phyloP scores from a whole-genome alignment of 169 alveolate genomes.

The Plasmodium vivax region DNA sequence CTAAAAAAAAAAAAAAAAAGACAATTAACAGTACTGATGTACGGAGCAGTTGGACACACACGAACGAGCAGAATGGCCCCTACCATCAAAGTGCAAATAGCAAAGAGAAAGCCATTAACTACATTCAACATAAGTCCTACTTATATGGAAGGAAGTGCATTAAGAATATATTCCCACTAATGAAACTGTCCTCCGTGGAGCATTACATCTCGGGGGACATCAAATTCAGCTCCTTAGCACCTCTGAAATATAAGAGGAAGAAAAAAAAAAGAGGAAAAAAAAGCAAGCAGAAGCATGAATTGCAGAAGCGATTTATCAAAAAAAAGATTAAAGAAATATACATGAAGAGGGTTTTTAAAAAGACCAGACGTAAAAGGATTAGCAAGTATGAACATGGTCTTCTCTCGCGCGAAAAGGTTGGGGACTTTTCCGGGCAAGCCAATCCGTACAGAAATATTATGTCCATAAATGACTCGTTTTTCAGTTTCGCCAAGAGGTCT shows the following conservation, averaged over 20 bases:
- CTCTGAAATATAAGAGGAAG: constrained; percentile 59
- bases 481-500: constrained; percentile 31
- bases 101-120: not conserved
- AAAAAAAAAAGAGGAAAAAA: constrained; percentile 18
- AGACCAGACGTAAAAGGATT: constrained; percentile 37
- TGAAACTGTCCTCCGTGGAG: constrained; percentile 64
- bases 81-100: not conserved
- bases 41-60: not conserved
- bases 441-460: constrained; percentile 37
- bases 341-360: constrained; percentile 14
- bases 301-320: constrained; percentile 41
- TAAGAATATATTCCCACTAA: constrained; percentile 71
- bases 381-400: constrained; percentile 4
- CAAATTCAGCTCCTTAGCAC: constrained; percentile 72
- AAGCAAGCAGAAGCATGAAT: constrained; percentile 31
- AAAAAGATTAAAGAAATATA: constrained; percentile 50
- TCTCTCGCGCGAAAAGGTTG: not conserved
- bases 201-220: constrained; percentile 73
- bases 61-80: not conserved
- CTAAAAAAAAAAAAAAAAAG: not conserved
- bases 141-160: constrained; percentile 43
- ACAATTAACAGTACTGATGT: not conserved
- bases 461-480: constrained; percentile 66
- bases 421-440: not conserved
- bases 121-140: constrained; percentile 19